Conservation (phyloP, 305 asterid genomes). For the Fraxinus nigra region DNA sequence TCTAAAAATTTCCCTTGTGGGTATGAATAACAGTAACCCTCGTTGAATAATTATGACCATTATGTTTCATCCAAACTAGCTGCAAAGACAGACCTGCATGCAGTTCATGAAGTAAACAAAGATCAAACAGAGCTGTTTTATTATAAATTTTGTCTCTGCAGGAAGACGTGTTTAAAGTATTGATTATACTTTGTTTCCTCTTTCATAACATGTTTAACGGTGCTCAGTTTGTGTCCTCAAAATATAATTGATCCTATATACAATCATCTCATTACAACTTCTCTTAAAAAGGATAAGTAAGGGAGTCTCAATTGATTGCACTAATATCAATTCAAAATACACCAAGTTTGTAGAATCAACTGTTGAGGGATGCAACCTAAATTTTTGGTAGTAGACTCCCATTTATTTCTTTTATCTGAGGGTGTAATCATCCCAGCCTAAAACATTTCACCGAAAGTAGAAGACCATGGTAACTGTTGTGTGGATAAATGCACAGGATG, state of each 20-base stretch:
- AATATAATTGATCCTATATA: background rate
- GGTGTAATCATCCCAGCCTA: background rate
- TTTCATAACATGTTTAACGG: background rate
- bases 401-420: background rate
- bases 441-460: background rate
- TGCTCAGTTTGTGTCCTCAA: background rate
- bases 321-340: background rate
- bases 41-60: background rate
- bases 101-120: background rate
- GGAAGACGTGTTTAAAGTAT: background rate
- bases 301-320: background rate
- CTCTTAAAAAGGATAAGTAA: background rate
- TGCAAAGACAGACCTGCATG: background rate
- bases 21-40: background rate
- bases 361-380: background rate
- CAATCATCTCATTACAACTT: background rate
- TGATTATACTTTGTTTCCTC: background rate
- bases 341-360: background rate
- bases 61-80: background rate
- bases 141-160: background rate
- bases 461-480: background rate
- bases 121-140: background rate
- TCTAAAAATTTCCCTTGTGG: background rate
- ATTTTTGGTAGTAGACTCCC: background rate
- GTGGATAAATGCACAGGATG: background rate